Evolutionary conservation across 306 rosid species (phyloP), one percentile per base, ranked within the genome.

Genomic region (Glycine tomentella): DNA sequence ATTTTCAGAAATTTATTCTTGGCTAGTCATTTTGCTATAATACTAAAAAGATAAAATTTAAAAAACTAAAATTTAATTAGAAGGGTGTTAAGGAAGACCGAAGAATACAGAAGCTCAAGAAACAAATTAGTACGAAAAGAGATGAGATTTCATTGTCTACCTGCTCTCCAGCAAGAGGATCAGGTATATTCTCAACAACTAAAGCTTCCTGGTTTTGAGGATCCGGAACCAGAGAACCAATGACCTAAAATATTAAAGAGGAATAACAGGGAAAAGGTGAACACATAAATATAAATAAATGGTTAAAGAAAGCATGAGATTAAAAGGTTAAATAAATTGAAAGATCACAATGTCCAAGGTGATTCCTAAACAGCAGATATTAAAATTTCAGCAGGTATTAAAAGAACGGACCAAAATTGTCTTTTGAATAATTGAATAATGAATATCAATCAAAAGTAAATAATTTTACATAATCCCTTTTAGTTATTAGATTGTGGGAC

Each of bases 151-250:
- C 51, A 74, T 31, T 38, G 69, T 81, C 25, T 84, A 95, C 98
- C 99, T 95, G 99, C 87, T 95, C 99, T 88, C 97, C 96, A 9
- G 92, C 88, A 73, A 95, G 96, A 82, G 92, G 96, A 84, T 95
- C 96, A 1, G 97, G 97, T 75, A 74, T 58, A 50, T 93, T 95
- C 89, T 95, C 98, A 20, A 85, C 91, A 79, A 90, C 91, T 83
- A 95, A 82, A 72, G 86, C 85, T 90, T 95, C 99, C 76, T 86
- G 94, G 65, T 86, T 92, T 80, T 78, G 55, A 36, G 93, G 93
- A 86, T 91, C 87, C n/a, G 95, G 95, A 78, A 80, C 87, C 75
- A 93, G 58, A 44, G 89, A 82, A 48, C 88, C 88, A 58, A 90
- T 62, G 72, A 82, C 91, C 99, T 95, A 57, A 46, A 80, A 79